Base-by-base conservation (phyloP, 2,329 filamentous ascomycete genomes). In the Berkeleyomyces basicola region DNA sequence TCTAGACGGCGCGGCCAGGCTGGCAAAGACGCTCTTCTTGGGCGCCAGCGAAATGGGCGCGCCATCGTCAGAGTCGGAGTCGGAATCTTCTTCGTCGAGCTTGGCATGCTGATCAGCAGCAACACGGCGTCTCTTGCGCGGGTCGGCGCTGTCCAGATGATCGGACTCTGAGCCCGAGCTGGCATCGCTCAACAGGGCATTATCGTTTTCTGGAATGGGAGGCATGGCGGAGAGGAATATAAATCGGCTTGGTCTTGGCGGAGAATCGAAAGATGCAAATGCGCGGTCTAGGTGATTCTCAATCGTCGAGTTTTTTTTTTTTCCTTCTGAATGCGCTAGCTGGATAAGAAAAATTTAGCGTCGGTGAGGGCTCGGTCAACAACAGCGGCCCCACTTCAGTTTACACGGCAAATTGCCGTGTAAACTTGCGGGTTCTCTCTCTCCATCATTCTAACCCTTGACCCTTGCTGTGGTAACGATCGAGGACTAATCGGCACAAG, bases 1-100 rank as follows among this genome's bases (percentile, higher is more conserved):
- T 63, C 81, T 76, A 3, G 81, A 82, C 2, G 80, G 80, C 3
- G 75, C 79, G 64, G 76, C 73, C 61, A 80, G 75, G 9, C 76
- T 75, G 10, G 76, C 23, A 36, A 65, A 73, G 0, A 76, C 65
- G 2, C 70, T 67, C 10, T 66, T 68, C 61, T 74, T 69, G 7
- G 74, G 44, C n/a, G 71, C 70, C 7, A 64, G 49, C 2, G 59
- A 42, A 9, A 62, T 47, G 3, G 59, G 55, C 23, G 70, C 63
- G 2, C 70, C 68, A n/a, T 65, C 68, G 39, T 70, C 70, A n/a
- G 67, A 62, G 4, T 67, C 65, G 7, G 67, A 63, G 10, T 67
- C 62, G 31, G 43, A 59, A 5, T 70, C 67, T 7, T 70, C 67
- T 9, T 66, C 63, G 11, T 64, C 65, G 47, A 67, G 68, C 10